These are phyloP conservation scores for Cordyceps fumosorosea DNA, from an alignment of 2,329 filamentous ascomycete species.

Conservation along the genomic window DNA sequence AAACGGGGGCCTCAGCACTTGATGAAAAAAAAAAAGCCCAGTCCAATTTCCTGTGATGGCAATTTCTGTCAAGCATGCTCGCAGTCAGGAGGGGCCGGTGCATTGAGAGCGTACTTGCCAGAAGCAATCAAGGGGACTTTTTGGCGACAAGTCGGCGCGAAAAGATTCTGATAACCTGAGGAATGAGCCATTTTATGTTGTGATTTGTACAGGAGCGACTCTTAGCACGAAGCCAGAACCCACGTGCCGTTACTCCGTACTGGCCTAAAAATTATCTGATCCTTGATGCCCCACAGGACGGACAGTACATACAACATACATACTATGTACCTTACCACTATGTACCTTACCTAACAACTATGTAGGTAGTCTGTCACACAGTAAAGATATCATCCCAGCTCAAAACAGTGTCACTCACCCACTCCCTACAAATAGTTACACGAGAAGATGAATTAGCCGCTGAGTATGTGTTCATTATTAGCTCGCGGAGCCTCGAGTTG, in stretches of 20 bases:
- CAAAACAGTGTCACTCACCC: too few relatives aligned
- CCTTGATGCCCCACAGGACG: conserved; percentile 13
- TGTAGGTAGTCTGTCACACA: too few relatives aligned
- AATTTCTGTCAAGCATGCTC: not conserved
- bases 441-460: too few relatives aligned
- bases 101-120: not conserved
- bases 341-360: too few relatives aligned
- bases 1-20: not conserved
- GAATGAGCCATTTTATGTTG: conserved; percentile 9
- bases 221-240: not conserved
- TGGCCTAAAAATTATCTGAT: conserved; percentile 29
- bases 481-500: too few relatives aligned
- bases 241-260: not conserved
- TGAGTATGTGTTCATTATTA: too few relatives aligned
- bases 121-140: not conserved
- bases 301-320: too few relatives aligned
- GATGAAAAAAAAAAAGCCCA: not conserved
- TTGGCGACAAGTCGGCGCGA: not conserved
- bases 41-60: not conserved
- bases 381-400: too few relatives aligned
- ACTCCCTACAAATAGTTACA: too few relatives aligned
- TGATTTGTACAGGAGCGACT: too few relatives aligned
- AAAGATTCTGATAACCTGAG: conserved; percentile 4
- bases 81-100: not conserved
- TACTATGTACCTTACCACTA: too few relatives aligned